phyloP scores from a whole-genome alignment of 805 yeast genomes.

The Candida andamanensis region DNA sequence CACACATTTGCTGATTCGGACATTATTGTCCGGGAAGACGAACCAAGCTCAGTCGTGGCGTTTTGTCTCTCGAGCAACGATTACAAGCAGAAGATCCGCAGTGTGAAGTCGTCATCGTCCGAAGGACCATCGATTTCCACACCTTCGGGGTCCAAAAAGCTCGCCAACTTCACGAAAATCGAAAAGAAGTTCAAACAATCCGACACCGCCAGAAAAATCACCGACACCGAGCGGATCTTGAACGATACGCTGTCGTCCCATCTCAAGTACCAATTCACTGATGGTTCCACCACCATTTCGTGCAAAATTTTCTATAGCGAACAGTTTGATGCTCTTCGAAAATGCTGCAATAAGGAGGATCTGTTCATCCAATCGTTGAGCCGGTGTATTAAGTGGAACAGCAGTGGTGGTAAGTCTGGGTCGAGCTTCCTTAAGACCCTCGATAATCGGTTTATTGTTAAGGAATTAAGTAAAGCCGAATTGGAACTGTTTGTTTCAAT shows the following conservation, averaged over 20 bases:
- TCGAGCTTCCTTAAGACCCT: constrained; percentile 88
- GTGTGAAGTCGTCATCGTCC: too few relatives aligned
- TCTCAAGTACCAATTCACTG: constrained; percentile 85
- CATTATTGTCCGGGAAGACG: constrained; percentile 92
- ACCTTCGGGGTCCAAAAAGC: constrained; percentile 26
- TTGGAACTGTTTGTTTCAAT: constrained; percentile 89
- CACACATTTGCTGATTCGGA: constrained; percentile 92
- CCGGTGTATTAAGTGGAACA: constrained; percentile 92
- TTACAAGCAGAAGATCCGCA: constrained; percentile 65
- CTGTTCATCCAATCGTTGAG: constrained; percentile 84
- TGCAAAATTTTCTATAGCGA: constrained; percentile 95
- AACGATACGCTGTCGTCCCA: constrained; percentile 82
- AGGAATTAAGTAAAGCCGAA: constrained; percentile 83
- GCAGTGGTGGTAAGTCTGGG: constrained; percentile 95
- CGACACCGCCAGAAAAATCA: constrained; percentile 20
- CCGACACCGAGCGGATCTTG: constrained; percentile 60
- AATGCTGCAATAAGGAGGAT: constrained; percentile 71
- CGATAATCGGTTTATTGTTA: constrained; percentile 84
- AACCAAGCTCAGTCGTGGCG: constrained; percentile 91
- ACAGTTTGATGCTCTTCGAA: constrained; percentile 91
- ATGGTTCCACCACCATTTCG: constrained; percentile 74
- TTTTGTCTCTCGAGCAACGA: constrained; percentile 86
- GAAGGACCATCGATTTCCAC: constrained; percentile 11
- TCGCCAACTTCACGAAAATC: constrained; percentile 33
- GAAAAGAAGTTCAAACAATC: constrained; percentile 37